A percentile compares a stretch with the other conserved stretches of the same genome.
Evolutionary conservation across 495 filamentous ascomycete genomes (phyloP).

Genomic region (Podospora sp.): DNA sequence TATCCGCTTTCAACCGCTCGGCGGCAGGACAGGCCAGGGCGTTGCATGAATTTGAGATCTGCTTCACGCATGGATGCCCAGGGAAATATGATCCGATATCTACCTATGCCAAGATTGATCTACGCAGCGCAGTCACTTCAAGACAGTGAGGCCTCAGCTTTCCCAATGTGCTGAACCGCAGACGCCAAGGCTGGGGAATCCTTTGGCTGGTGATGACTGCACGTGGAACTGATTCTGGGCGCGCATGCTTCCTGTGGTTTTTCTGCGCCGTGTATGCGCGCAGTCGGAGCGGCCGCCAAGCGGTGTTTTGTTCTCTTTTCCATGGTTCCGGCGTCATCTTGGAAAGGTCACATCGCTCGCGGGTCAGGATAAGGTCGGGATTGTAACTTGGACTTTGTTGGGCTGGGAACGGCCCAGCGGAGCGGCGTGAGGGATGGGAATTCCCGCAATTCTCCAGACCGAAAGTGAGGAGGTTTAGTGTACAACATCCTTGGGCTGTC

Average conservation of each 20-base stretch:
- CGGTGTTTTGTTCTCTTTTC: background rate
- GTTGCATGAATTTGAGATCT: background rate
- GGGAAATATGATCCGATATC: background rate
- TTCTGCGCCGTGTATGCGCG: background rate
- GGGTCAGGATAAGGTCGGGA: background rate
- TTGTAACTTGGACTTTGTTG: background rate
- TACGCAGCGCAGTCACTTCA: background rate
- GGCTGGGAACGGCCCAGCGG: too few relatives aligned
- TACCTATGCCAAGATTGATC: background rate
- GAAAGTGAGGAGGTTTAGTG: too few relatives aligned
- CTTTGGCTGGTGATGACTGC: background rate
- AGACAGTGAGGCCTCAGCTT: background rate
- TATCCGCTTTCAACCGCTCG: background rate
- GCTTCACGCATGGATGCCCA: background rate
- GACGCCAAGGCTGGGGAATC: background rate
- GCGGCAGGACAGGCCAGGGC: background rate
- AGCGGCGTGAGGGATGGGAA: too few relatives aligned
- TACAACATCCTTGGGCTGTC: background rate
- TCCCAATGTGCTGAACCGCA: background rate
- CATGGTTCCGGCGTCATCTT: conserved; percentile 1
- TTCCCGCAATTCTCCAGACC: too few relatives aligned
- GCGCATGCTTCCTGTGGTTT: background rate
- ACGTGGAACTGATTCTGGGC: background rate
- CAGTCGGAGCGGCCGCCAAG: background rate
- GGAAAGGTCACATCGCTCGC: background rate